phyloP scores from a whole-genome alignment of 345 rosid genomes.

The Acer campestre region DNA sequence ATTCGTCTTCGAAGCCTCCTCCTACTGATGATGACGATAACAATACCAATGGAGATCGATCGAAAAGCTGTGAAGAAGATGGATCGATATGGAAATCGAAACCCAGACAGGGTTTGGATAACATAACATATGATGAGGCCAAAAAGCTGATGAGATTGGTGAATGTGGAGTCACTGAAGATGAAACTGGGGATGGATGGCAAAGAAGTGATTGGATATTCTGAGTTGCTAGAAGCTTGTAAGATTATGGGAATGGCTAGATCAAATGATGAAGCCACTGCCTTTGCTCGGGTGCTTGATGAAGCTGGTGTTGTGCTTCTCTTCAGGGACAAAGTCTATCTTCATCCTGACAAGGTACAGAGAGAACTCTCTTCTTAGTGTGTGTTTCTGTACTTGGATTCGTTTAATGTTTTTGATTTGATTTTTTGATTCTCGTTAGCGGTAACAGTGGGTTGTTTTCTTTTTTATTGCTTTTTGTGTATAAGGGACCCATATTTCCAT shows the following conservation, averaged over 20 bases:
- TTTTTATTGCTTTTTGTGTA: not conserved
- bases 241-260: constrained; percentile 69
- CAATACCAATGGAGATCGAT: not conserved
- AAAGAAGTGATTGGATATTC: constrained; percentile 66
- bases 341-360: constrained; percentile 81
- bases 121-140: constrained; percentile 56
- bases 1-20: not conserved
- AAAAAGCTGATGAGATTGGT: constrained; percentile 84
- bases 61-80: not conserved
- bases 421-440: not conserved
- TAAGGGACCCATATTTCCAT: not conserved
- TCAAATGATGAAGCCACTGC: constrained; percentile 69
- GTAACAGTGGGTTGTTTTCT: not conserved
- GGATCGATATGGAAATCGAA: not conserved
- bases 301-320: constrained; percentile 83
- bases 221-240: constrained; percentile 64
- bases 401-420: not conserved
- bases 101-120: constrained; percentile 10
- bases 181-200: constrained; percentile 62
- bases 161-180: constrained; percentile 76
- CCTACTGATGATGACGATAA: not conserved
- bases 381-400: not conserved
- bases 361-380: not conserved
- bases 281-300: constrained; percentile 82
- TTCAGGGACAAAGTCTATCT: constrained; percentile 87